Evolutionary conservation across 148 eudicot genomes (phyloP).

Genomic region (Chenopodium quinoa): DNA sequence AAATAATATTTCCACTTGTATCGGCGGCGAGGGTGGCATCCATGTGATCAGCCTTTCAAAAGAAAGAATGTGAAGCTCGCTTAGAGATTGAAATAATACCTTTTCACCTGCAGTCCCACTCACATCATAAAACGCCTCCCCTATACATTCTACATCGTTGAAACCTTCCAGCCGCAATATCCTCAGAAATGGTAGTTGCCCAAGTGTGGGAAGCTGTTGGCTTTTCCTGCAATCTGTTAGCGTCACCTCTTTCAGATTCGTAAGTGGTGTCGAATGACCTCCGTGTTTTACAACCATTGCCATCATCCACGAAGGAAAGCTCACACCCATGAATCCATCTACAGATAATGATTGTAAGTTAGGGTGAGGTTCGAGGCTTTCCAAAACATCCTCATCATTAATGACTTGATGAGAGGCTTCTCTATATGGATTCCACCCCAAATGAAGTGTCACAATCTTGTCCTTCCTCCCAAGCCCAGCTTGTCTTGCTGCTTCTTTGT

Average conservation of each 20-base stretch:
- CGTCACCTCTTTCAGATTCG: neutral
- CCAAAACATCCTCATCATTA: constrained; percentile 13
- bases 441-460: neutral
- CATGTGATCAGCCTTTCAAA: neutral
- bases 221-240: neutral
- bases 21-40: neutral
- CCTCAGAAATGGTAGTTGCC: neutral
- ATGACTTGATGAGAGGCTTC: neutral
- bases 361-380: constrained; percentile 1
- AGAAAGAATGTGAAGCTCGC: no score
- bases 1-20: neutral
- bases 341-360: neutral
- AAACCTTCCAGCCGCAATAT: rapidly evolving
- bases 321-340: neutral
- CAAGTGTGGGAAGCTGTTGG: constrained; percentile 1
- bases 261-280: no score
- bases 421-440: neutral
- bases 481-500: constrained; percentile 10
- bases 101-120: no score
- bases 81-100: no score
- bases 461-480: constrained; percentile 5
- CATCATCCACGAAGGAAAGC: neutral
- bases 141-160: no score
- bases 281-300: neutral
- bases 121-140: no score